Evolutionary conservation across 148 eudicot species (phyloP), one percentile per base, ranked within the genome.

Genomic region (Agrostemma githago): DNA sequence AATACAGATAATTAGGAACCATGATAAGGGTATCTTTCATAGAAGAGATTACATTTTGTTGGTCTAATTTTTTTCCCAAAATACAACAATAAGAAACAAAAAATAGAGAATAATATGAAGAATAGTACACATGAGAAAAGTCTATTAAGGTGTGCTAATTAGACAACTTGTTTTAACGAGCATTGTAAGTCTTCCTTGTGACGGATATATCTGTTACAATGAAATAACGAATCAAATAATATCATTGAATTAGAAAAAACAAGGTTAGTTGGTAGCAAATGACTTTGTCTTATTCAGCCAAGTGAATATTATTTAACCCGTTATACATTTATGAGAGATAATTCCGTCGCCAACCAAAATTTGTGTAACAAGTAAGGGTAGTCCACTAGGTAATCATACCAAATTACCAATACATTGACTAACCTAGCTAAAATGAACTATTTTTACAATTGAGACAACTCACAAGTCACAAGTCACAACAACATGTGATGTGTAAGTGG

Each of bases 81-180:
- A 21, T 11, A 37, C 38, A 68, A 43, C 56, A 51, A 51, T 51
- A 10, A 51, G 7, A 65, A 43, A 14, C 12, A 3, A 26, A 8
- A 51, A 34, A 40, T 16, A 74, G 26, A 37, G 41, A 74, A 19
- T 42, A 51, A 15, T 43, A 12, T 44, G 43, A 39, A 39, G 12
- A 16, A 34, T 11, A 66, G 64, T 40, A 56, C 17, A 44, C 39
- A 38, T 77, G 15, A 59, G 73, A 76, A 77, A 77, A 77, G 79
- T 77, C 79, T 19, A 16, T 5, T 53, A 53, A 39, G 75, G 79
- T 64, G 70, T 53, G 79, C 79, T 51, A 70, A 70, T 14, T 15
- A 0, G 16, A 8, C 15, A 19, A 2, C 43, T 39, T 51, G 34
- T 21, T 74, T 43, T 17, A 46, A 44, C 20, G 38, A 46, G 4